phyloP scores from a whole-genome alignment of 148 eudicot species.

The Silene conica region DNA sequence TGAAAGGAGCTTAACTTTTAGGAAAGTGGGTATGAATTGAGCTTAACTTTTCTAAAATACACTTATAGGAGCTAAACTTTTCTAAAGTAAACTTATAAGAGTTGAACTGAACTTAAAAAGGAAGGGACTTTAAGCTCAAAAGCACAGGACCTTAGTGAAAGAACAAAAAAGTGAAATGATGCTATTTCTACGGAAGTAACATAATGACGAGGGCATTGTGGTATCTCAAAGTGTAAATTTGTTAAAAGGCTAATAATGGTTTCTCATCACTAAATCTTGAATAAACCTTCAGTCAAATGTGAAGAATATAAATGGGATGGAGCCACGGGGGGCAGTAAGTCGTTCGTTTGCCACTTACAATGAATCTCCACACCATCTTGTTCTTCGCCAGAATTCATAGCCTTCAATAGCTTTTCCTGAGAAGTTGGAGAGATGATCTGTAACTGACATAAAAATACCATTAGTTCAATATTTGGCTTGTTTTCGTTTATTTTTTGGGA shows the following conservation, averaged over 20 bases:
- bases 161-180: background rate
- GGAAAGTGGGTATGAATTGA: no score
- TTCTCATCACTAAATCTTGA: no score
- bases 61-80: no score
- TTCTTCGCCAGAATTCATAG: constrained; percentile 45
- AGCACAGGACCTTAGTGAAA: no score
- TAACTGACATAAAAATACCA: constrained; percentile 15
- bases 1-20: no score
- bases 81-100: no score
- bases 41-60: no score
- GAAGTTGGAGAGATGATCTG: constrained; percentile 82
- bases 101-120: no score
- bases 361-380: constrained; percentile 24
- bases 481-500: background rate
- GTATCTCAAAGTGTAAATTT: background rate
- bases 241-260: background rate
- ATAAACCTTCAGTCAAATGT: background rate
- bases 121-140: no score
- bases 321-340: background rate
- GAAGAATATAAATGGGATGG: background rate
- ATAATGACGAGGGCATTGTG: background rate
- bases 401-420: constrained; percentile 62
- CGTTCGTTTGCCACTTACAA: constrained; percentile 41
- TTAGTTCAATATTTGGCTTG: background rate
- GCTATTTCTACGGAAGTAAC: background rate